These are phyloP conservation scores for Aspergillus avenaceus DNA, from an alignment of 495 filamentous ascomycete genomes.

Conservation along the genomic window DNA sequence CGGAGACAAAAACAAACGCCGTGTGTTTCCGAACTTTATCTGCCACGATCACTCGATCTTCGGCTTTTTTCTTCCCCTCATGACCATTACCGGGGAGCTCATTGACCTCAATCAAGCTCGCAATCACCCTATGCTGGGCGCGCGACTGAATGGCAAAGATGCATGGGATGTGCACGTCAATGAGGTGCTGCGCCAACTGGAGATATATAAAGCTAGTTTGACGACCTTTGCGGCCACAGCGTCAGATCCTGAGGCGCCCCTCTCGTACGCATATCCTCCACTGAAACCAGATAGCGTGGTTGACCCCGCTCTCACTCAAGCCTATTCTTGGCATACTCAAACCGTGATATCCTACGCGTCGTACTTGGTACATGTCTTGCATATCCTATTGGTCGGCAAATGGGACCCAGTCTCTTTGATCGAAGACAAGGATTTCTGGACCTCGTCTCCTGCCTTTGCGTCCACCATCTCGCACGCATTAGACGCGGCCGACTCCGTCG, in stretches of 20 bases:
- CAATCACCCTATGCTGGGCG: slow-evolving; percentile 83
- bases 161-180: slow-evolving; percentile 78
- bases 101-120: slow-evolving; percentile 87
- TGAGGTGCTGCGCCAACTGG: slow-evolving; percentile 75
- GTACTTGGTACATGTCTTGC: slow-evolving; percentile 77
- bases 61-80: slow-evolving; percentile 87
- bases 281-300: slow-evolving; percentile 30
- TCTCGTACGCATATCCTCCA: slow-evolving; percentile 16
- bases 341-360: slow-evolving; percentile 91
- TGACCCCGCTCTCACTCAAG: slow-evolving; percentile 43
- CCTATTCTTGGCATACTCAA: slow-evolving; percentile 66
- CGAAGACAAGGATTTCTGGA: slow-evolving; percentile 87
- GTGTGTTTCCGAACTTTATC: slow-evolving; percentile 73
- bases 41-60: slow-evolving; percentile 89
- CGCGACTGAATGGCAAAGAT: slow-evolving; percentile 65
- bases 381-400: slow-evolving; percentile 79
- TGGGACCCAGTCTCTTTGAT: slow-evolving; percentile 85
- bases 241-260: slow-evolving; percentile 25
- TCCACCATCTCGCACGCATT: slow-evolving; percentile 76
- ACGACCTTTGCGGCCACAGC: slow-evolving; percentile 66
- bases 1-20: slow-evolving; percentile 44
- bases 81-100: slow-evolving; percentile 91
- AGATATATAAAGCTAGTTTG: slow-evolving; percentile 78
- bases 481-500: slow-evolving; percentile 74
- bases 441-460: slow-evolving; percentile 76